Conservation (phyloP, 352 stramenopile genomes). For the Pythium sukuiense region DNA sequence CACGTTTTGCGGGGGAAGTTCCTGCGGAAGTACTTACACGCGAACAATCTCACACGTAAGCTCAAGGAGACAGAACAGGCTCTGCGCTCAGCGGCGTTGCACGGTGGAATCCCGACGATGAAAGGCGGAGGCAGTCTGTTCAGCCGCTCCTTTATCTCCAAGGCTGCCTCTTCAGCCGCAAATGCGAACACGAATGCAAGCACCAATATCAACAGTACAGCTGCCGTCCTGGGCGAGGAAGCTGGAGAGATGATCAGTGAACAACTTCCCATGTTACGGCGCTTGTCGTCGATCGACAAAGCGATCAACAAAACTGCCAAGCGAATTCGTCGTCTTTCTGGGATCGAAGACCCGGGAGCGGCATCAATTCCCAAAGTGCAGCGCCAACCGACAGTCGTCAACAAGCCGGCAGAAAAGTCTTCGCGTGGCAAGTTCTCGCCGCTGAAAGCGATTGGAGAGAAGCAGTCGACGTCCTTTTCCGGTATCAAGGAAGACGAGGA, state of each 20-base stretch:
- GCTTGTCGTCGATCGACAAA: conserved; percentile 60
- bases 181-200: not conserved
- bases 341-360: conserved; percentile 21
- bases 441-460: conserved; percentile 41
- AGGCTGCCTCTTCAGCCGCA: conserved; percentile 2
- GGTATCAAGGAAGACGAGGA: conserved; percentile 11
- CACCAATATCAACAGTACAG: not conserved
- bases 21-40: conserved; percentile 67
- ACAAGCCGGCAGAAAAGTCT: conserved; percentile 1
- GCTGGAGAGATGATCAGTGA: conserved; percentile 17
- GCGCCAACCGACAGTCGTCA: not conserved
- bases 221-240: conserved; percentile 23
- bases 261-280: conserved; percentile 32
- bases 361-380: not conserved
- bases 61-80: conserved; percentile 63
- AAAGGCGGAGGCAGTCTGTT: conserved; percentile 12
- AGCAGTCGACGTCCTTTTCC: conserved; percentile 10
- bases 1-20: conserved; percentile 61
- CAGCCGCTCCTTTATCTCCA: conserved; percentile 28
- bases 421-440: conserved; percentile 34
- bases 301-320: conserved; percentile 65
- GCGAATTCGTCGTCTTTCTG: conserved; percentile 51
- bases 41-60: conserved; percentile 59
- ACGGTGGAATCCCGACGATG: conserved; percentile 23
- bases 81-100: conserved; percentile 36